Base-by-base conservation (phyloP, 2,329 filamentous ascomycete genomes). In the Graphiopsis chlorocephala region DNA sequence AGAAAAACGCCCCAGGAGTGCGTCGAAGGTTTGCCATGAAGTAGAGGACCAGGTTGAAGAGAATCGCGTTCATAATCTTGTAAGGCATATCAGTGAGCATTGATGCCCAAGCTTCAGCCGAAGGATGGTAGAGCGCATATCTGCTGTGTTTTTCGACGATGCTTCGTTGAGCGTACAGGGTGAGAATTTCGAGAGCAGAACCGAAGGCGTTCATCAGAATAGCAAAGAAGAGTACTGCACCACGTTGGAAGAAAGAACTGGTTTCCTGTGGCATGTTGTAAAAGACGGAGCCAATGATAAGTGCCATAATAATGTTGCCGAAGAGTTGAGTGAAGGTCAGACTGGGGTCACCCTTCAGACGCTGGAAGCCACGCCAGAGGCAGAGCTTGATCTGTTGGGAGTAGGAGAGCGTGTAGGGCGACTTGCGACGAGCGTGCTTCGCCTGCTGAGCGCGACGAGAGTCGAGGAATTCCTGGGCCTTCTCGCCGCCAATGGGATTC, bases 61-160 rank as follows among this genome's bases (percentile, higher is more conserved):
- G 78, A 68, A 96, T 83, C 1, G 86, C 79, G 71, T 93, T 93
- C n/a, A 78, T 42, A 10, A 96, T 78, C 77, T 95, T 96, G 78
- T 92, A 92, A 0, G 93, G 93, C 78, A 96, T 79, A 71, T 97
- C 93, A 67, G 86, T 90, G 31, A 97, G 78, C 89, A 96, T 95
- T 11, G 91, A 95, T 0, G 91, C 87, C 65, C 92, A 84, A n/a
- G 92, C 91, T 82, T 97, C 93, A 17, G 92, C 90, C 11, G 90
- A 93, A 0, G 93, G 92, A 72, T 96, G 93, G 72, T 97, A 96
- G 20, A 97, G 83, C 20, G 93, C 92, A 75, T 96, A 97, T 65
- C 90, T 87, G 64, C 84, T 81, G 71, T 97, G 93, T 76, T 97
- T 97, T 75, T 97, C 92, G 66, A 97, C 92, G 71, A 97, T 96